These are phyloP conservation scores for Eutrema salsugineum DNA, from an alignment of 441 rosid genomes.

Conservation along the genomic window DNA sequence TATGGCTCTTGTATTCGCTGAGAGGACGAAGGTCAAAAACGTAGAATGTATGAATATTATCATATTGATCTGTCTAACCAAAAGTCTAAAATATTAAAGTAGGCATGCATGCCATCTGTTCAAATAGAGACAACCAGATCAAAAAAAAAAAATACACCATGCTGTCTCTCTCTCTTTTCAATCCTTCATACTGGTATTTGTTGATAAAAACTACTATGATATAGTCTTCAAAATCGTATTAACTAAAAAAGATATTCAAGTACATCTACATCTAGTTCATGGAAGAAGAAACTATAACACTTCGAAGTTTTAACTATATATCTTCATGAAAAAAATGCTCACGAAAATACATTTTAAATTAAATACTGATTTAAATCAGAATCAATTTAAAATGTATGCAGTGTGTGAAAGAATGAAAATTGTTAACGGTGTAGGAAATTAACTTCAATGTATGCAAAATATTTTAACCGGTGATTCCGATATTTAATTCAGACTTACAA, in stretches of 20 bases:
- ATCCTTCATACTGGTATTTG: not conserved
- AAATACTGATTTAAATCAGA: not conserved
- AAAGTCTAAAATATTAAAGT: not conserved
- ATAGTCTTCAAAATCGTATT: not conserved
- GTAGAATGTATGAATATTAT: not conserved
- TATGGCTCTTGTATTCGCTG: constrained; percentile 23
- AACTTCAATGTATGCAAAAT: not conserved
- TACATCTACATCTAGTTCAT: not conserved
- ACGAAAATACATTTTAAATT: not conserved
- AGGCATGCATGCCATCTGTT: constrained; percentile 13
- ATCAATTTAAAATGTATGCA: not conserved
- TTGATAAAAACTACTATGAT: not conserved
- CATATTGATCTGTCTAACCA: not conserved
- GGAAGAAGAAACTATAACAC: not conserved
- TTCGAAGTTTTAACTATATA: not conserved
- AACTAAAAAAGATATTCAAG: not conserved
- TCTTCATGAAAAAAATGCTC: not conserved
- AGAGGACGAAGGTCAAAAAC: constrained; percentile 12
- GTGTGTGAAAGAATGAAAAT: not conserved
- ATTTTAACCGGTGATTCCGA: not conserved
- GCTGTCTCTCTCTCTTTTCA: not conserved
- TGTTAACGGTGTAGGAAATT: too few relatives aligned
- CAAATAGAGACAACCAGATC: not conserved
- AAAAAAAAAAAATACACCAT: not conserved
- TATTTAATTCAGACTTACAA: not conserved